Base-by-base conservation (phyloP, 2,329 filamentous ascomycete genomes). In the Apiospora koreana region DNA sequence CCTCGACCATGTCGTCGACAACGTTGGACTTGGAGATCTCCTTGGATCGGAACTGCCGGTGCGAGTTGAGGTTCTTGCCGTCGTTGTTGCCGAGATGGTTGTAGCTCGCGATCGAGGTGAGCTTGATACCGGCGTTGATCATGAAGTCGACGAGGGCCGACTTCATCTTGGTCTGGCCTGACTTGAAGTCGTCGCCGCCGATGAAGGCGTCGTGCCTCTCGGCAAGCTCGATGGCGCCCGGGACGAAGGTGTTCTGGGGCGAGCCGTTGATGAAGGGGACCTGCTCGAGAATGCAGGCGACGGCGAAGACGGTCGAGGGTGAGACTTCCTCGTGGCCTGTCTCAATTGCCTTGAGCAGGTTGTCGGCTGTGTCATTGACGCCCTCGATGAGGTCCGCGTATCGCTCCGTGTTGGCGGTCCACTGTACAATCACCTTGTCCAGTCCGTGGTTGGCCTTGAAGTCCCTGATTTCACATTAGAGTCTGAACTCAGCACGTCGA, bases 91-190 rank as follows among this genome's bases (percentile, higher is more conserved):
- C 96, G 69, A 99, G 91, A 82, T 99, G 96, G 87, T 99, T 99
- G 91, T 99, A 99, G 84, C 93, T 97, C 74, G 96, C 94, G 84
- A 99, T 98, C 50, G 95, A 97, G 71, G 95, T 98, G 79, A 99
- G 91, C 87, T 97, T 98, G 89, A 99, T 98, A 81, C 96, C 96
- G 65, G 96, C 96, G 81, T 91, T 98, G 91, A 99, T 97, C 81
- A 99, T 85, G 86, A 99, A 99, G 84, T 99, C 96, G 64, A 98
- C 96, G 41, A 99, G 90, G 25, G 96, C 96, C 72, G 96, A 98
- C 87, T 99, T 99, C 96, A 99, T 99, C 91, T 99, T 99, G 81
- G 96, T 99, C 88, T 99, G 96, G 73, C 96, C 96, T 73, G 96
- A 98, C 87, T 99, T 99, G 92, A 99, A 99, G 85, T 99, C 96